Base-by-base conservation (phyloP, 2,329 filamentous ascomycete species). In the Monosporascus sp. region DNA sequence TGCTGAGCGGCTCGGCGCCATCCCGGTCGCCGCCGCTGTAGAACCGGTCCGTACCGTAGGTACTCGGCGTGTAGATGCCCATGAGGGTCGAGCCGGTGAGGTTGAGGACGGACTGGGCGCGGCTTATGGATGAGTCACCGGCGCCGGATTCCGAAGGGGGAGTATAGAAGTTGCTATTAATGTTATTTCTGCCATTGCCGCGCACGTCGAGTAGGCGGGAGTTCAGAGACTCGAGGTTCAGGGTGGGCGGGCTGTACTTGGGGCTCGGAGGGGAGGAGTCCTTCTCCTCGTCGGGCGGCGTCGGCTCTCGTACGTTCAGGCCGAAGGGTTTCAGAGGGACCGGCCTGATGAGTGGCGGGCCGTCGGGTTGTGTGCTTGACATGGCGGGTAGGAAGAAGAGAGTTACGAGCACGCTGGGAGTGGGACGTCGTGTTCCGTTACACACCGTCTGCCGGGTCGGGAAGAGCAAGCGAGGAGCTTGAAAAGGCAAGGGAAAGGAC, bases 1-100 rank as follows among this genome's bases (percentile, higher is more conserved):
- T 91, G 52, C 79, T 76, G 3, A 78, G 59, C 67, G 43, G 17
- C 27, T 11, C 8, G 27, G 27, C 14, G 11, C 31, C 31, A 34
- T 34, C 31, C 31, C 31, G 9, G 27, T 62, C 58, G 14, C 48
- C 55, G 17, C 64, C 65, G 36, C 51, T 45, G 51, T 69, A 68
- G 54, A 67, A 66, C 64, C 76, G 70, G 60, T 80, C 72, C 58
- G 71, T 71, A 45, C 81, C 76, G 54, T 81, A 81, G 34, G 80
- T 79, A 1, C 83, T 82, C 7, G 84, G 85, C 11, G 85, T 86
- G 76, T 96, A 99, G 64, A 99, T 99, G 52, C 94, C 93, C 61
- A 88, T 89, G 5, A 99, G 81, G 0, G 94, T 96, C 2, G 91
- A 92, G 9, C 89, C 87, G 4, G 91, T 96, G 56, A 99, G 80